Evolutionary conservation across 78 protist genomes (phyloP).

Genomic region (Speleostelium caveatum): DNA sequence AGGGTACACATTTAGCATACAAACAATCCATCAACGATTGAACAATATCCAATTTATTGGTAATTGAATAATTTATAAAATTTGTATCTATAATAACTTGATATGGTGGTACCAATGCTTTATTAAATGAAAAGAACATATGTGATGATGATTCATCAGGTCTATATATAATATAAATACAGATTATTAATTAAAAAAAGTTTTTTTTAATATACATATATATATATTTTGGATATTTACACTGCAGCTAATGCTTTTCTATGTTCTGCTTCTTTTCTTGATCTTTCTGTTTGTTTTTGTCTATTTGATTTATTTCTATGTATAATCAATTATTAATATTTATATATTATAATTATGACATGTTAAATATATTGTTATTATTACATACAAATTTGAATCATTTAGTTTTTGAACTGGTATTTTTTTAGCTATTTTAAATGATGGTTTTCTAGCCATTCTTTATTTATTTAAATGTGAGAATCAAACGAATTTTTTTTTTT

Average conservation of each 20-base stretch:
- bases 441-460: conserved; percentile 37
- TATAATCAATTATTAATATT: neutral
- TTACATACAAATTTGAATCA: conserved; percentile 13
- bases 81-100: conserved; percentile 98
- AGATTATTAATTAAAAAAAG: too few species aligned
- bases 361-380: neutral
- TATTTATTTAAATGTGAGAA: too few species aligned
- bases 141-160: conserved; percentile 82
- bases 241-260: conserved; percentile 56
- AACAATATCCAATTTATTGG: conserved; percentile 96
- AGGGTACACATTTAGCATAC: conserved; percentile 95
- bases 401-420: conserved; percentile 27
- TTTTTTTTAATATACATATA: neutral
- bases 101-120: conserved; percentile 99
- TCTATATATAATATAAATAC: conserved; percentile 9
- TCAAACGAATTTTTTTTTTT: too few species aligned
- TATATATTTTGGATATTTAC: neutral
- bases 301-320: conserved; percentile 50
- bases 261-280: conserved; percentile 32
- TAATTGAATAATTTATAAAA: conserved; percentile 97
- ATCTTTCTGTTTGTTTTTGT: conserved; percentile 65
- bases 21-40: conserved; percentile 97
- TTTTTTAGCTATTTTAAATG: conserved; percentile 13
- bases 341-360: neutral
- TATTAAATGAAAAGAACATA: conserved; percentile 96